Conservation (phyloP, 2,329 filamentous ascomycete species). For the Alternaria angustiovoidea region DNA sequence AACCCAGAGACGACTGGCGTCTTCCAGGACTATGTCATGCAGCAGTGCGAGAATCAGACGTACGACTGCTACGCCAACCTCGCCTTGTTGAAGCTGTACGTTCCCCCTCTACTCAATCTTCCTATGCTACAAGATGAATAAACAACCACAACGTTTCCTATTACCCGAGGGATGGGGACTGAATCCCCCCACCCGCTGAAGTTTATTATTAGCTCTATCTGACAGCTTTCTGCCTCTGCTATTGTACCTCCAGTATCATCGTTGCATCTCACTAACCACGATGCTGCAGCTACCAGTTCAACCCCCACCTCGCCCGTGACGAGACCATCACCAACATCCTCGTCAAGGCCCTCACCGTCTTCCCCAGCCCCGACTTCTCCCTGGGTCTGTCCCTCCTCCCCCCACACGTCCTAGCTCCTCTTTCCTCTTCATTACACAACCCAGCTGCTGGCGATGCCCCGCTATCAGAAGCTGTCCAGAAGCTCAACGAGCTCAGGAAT, state of each 20-base stretch:
- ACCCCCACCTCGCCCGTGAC: conserved; percentile 95
- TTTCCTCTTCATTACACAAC: conserved; percentile 58
- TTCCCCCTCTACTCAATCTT: conserved; percentile 13
- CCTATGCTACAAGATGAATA: conserved; percentile 71
- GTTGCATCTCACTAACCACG: conserved; percentile 24
- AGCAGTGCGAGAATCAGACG: conserved; percentile 94
- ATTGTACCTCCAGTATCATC: conserved; percentile 3
- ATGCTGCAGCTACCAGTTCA: conserved; percentile 89
- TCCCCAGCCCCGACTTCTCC: conserved; percentile 94
- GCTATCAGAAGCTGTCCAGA: conserved; percentile 88
- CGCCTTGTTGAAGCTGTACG: conserved; percentile 95
- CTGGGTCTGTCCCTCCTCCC: conserved; percentile 94
- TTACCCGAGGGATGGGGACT: conserved; percentile 80
- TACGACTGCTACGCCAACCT: conserved; percentile 97
- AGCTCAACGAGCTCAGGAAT: conserved; percentile 83
- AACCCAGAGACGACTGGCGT: conserved; percentile 94
- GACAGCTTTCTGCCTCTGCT: conserved; percentile 53
- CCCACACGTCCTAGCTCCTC: conserved; percentile 75
- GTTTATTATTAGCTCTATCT: conserved; percentile 79
- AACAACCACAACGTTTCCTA: conserved; percentile 90
- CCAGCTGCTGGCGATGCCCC: conserved; percentile 68
- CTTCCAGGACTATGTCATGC: conserved; percentile 92
- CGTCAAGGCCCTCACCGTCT: conserved; percentile 96
- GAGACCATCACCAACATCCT: conserved; percentile 99
- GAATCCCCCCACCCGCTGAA: conserved; percentile 71